Percentiles rank a stretch among this genome's conserved stretches.
phyloP scores from a whole-genome alignment of 2,329 filamentous ascomycete species.

The Apiospora saccharicola region DNA sequence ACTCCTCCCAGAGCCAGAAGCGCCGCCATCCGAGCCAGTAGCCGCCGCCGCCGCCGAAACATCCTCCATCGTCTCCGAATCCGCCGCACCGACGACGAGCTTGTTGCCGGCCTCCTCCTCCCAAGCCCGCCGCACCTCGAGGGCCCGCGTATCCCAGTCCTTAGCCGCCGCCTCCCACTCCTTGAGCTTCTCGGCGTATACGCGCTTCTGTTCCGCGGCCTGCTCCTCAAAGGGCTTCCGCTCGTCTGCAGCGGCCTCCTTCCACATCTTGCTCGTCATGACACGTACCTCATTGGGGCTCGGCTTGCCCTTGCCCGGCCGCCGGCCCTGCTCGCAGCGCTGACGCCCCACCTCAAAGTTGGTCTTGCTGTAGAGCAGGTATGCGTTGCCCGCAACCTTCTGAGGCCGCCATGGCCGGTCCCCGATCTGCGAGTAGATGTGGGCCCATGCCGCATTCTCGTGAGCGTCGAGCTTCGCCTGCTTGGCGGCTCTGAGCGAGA shows the following conservation, averaged over 20 bases:
- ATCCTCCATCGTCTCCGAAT: slow-evolving; percentile 35
- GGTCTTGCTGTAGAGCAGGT: slow-evolving; percentile 86
- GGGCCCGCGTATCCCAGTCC: slow-evolving; percentile 76
- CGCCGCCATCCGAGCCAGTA: slow-evolving; percentile 23
- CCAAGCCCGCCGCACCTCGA: slow-evolving; percentile 53
- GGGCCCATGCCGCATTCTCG: slow-evolving; percentile 60
- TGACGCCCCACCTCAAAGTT: slow-evolving; percentile 70
- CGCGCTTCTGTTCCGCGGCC: slow-evolving; percentile 73
- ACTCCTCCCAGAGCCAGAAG: slow-evolving; percentile 34
- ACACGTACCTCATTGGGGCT: slow-evolving; percentile 83
- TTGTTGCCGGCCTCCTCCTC: slow-evolving; percentile 65
- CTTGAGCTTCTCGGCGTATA: slow-evolving; percentile 64
- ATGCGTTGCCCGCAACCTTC: slow-evolving; percentile 82
- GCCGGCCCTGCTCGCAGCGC: slow-evolving; percentile 70
- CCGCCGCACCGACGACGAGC: slow-evolving; percentile 39
- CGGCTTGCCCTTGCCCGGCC: slow-evolving; percentile 68
- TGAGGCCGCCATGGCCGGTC: slow-evolving; percentile 75
- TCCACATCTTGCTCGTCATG: slow-evolving; percentile 92
- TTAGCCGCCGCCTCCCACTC: slow-evolving; percentile 68
- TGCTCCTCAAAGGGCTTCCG: slow-evolving; percentile 81
- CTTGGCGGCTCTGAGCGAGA: slow-evolving; percentile 54
- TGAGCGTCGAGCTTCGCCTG: slow-evolving; percentile 64
- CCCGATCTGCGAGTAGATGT: slow-evolving; percentile 69
- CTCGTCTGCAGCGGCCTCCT: slow-evolving; percentile 72
- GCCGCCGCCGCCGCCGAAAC: not conserved